These are phyloP conservation scores for Periglandula ipomoeae DNA, from an alignment of 2,329 filamentous ascomycete species.

Conservation along the genomic window DNA sequence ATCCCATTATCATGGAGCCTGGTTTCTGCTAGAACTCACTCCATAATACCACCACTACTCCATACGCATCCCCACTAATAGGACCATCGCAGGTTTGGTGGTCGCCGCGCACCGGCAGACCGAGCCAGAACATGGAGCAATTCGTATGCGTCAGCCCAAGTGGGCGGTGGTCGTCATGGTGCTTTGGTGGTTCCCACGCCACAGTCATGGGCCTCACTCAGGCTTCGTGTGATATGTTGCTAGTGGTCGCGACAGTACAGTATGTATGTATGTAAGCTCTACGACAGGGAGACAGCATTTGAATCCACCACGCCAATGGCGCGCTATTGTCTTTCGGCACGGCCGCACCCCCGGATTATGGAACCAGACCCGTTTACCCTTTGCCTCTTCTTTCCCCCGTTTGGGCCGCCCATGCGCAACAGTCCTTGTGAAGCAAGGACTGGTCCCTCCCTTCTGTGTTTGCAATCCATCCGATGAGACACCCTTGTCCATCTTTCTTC, in stretches of 20 bases:
- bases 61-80: too few relatives aligned
- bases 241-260: not conserved
- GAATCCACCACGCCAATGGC: conserved; percentile 3
- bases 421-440: too few relatives aligned
- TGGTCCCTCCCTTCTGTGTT: too few relatives aligned
- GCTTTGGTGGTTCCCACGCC: not conserved
- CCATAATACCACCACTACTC: too few relatives aligned
- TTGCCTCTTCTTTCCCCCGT: not conserved
- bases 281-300: not conserved
- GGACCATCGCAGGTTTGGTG: too few relatives aligned
- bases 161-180: not conserved
- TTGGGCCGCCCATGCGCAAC: too few relatives aligned
- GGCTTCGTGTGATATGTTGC: not conserved
- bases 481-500: conserved; percentile 21
- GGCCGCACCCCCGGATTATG: conserved; percentile 12
- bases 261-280: not conserved
- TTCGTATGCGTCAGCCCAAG: not conserved
- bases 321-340: conserved; percentile 16
- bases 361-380: conserved; percentile 5
- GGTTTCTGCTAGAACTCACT: too few relatives aligned
- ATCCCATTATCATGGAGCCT: too few relatives aligned
- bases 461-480: conserved; percentile 25
- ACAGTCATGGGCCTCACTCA: not conserved
- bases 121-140: not conserved
- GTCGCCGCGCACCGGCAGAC: too few relatives aligned